Evolutionary conservation across 2,329 filamentous ascomycete genomes (phyloP), one percentile per base, ranked within the genome.

Genomic region (Ophiostoma fasciatum): DNA sequence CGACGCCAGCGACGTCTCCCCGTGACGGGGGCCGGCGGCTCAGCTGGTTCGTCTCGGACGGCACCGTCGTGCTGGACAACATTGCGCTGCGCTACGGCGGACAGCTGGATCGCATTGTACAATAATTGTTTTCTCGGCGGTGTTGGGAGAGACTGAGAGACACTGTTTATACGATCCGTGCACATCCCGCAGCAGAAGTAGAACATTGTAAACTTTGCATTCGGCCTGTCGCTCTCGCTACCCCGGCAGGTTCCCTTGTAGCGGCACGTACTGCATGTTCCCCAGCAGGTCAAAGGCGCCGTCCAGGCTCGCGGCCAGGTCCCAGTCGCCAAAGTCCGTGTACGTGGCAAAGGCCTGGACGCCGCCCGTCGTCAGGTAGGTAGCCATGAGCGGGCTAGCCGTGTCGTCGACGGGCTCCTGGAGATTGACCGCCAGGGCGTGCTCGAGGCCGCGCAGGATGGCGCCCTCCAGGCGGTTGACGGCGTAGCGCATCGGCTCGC

Each of bases 1-100:
- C n/a, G n/a, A n/a, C n/a, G n/a, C n/a, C n/a, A n/a, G n/a, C n/a
- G n/a, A n/a, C n/a, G n/a, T n/a, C n/a, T n/a, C n/a, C n/a, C n/a
- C n/a, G n/a, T n/a, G 21, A 23, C 21, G 60, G 59, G n/a, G 68
- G 68, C 10, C 59, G 62, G 50, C 54, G 70, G 23, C 58, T 72
- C 41, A 28, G 27, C 27, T 28, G 27, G 27, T 64, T 74, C 44
- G 56, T 61, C 7, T 62, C 60, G 2, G 59, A 60, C 0, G 66
- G 66, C 12, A 17, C 7, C 8, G 27, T 35, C 6, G 13, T 6
- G 2, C 18, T 35, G 26, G 9, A 10, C 9, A 15, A 23, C 19
- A 20, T 35, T 18, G 13, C 25, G 10, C 26, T 35, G 25, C 33
- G 33, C 7, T 17, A 17, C 14, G 33, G 33, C 18, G 33, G 33